Evolutionary conservation across 164 flowering plant genomes (phyloP), one percentile per base, ranked within the genome.

Genomic region (Kingdonia uniflora): DNA sequence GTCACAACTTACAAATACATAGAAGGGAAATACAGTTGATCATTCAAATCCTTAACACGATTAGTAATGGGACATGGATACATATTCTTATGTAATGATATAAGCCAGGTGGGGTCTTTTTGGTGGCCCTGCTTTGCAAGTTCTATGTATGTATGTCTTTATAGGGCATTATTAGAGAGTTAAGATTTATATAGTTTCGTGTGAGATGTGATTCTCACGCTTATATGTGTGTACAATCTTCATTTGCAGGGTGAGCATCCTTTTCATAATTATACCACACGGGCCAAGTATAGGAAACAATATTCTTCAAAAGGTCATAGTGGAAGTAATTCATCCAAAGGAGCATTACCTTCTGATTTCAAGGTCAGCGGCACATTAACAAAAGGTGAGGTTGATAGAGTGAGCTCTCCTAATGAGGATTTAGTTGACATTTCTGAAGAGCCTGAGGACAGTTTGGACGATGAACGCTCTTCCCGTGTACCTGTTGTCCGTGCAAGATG

Each of bases 201-300:
- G n/a, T n/a, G n/a, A n/a, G n/a, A n/a, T n/a, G n/a, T n/a, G n/a
- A n/a, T n/a, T n/a, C n/a, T n/a, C n/a, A n/a, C n/a, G n/a, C n/a
- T n/a, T n/a, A n/a, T n/a, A n/a, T n/a, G n/a, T n/a, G n/a, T n/a
- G n/a, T n/a, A n/a, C n/a, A n/a, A n/a, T n/a, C n/a, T n/a, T n/a
- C n/a, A n/a, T n/a, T n/a, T n/a, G 45, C 73, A 91, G 97, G 97
- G 97, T 35, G 85, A 74, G 21, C 85, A 81, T 69, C 87, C 97
- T 58, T 91, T 87, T 50, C 97, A 91, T 61, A 91, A 87, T 45
- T 91, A 85, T 55, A 91, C 97, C 14, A 56, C 74, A 40, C 66
- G 97, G 16, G 59, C 95, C 51, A 85, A 78, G 63, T 91, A 91
- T 65, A 79, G 97, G 66, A 79, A 47, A 69, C 54, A 51, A 21